Evolutionary conservation across 352 stramenopile genomes (phyloP).

Genomic region (Phytophthora capsici): DNA sequence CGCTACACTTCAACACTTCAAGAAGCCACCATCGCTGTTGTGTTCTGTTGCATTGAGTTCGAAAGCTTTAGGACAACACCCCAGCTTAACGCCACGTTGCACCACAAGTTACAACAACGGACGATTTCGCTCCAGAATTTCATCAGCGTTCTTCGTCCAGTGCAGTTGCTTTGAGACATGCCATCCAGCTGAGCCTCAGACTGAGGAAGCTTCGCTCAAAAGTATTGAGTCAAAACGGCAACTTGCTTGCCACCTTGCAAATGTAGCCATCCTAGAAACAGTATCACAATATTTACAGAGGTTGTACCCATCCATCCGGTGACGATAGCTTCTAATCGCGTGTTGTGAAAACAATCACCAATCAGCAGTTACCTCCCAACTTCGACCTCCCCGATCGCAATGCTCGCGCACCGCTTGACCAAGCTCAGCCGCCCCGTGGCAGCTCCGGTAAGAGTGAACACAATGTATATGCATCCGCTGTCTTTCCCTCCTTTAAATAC

Average conservation of each 20-base stretch:
- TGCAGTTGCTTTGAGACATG: slow-evolving; percentile 28
- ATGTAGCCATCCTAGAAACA: slow-evolving; percentile 13
- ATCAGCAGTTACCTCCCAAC: slow-evolving; percentile 14
- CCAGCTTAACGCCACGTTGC: background rate
- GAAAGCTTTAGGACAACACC: no score
- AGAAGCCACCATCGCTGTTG: background rate
- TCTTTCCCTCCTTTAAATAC: no score
- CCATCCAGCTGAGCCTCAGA: background rate
- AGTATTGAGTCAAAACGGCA: slow-evolving; percentile 16
- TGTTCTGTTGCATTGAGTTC: no score
- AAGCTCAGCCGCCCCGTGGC: slow-evolving; percentile 32
- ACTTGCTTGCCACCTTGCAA: slow-evolving; percentile 3
- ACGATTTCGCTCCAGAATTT: slow-evolving; percentile 14
- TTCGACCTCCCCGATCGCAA: slow-evolving; percentile 19
- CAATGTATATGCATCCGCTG: slow-evolving; percentile 5
- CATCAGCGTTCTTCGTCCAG: slow-evolving; percentile 16
- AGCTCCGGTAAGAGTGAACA: slow-evolving; percentile 15
- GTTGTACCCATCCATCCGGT: background rate
- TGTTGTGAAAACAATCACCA: slow-evolving; percentile 17
- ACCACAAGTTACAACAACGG: slow-evolving; percentile 1
- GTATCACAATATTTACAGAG: no score
- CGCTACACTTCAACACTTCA: slow-evolving; percentile 32
- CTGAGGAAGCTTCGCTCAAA: slow-evolving; percentile 3
- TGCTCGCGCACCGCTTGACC: slow-evolving; percentile 35
- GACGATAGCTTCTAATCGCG: slow-evolving; percentile 2